Percentiles rank a stretch among this genome's conserved stretches.
Conservation (phyloP, 306 rosid genomes). For the Malus sylvestris region DNA sequence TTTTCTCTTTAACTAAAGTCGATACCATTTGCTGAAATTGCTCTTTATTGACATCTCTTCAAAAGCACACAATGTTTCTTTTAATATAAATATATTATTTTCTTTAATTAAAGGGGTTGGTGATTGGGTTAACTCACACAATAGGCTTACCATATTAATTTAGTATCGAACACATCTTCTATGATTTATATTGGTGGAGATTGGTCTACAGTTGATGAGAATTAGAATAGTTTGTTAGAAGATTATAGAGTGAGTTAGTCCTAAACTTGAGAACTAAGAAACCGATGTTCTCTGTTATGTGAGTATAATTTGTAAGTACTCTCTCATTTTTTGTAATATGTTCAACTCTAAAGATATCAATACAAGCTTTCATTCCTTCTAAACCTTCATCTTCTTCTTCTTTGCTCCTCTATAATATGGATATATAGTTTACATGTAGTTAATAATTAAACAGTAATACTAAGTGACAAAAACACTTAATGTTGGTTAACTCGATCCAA, state of each 20-base stretch:
- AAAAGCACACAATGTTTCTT: no score
- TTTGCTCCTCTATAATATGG: background rate
- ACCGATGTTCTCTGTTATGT: background rate
- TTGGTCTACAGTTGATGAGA: background rate
- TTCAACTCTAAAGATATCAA: background rate
- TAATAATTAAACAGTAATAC: no score
- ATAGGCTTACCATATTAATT: background rate
- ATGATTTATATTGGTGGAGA: background rate
- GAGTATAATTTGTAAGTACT: background rate
- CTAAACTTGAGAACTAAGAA: background rate
- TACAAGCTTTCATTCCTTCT: background rate
- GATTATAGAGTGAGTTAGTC: no score
- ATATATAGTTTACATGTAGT: background rate
- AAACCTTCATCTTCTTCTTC: background rate
- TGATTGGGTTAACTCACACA: no score
- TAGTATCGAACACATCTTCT: no score
- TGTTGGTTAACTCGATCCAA: background rate
- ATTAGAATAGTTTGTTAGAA: no score
- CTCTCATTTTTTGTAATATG: background rate
- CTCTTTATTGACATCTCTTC: no score
- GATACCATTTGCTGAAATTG: no score
- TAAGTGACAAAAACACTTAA: background rate
- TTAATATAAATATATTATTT: no score
- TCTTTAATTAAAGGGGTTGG: background rate
- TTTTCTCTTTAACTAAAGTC: no score